phyloP scores from a whole-genome alignment of 352 stramenopile species.

The Phytopythium helicoides region DNA sequence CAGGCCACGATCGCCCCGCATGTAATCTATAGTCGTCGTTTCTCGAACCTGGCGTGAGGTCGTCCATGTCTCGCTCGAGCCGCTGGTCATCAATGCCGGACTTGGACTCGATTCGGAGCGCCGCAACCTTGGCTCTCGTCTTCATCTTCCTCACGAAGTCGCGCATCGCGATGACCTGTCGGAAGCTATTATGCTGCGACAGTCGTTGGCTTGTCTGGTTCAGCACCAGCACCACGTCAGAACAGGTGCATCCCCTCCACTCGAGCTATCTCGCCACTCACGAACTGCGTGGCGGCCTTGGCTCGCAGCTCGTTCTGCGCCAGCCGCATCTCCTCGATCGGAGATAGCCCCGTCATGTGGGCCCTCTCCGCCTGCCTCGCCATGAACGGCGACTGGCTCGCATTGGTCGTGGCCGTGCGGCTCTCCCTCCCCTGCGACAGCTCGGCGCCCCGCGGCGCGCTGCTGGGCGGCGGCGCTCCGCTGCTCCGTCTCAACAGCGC shows the following conservation, averaged over 20 bases:
- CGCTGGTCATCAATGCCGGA: slow-evolving; percentile 24
- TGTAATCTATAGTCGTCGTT: neutral
- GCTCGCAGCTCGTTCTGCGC: slow-evolving; percentile 78
- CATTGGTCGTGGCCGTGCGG: slow-evolving; percentile 11
- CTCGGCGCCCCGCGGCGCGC: neutral
- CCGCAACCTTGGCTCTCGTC: slow-evolving; percentile 46
- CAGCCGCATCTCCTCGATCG: slow-evolving; percentile 81
- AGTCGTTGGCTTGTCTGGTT: slow-evolving; percentile 28
- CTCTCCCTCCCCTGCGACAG: neutral
- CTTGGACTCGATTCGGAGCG: slow-evolving; percentile 27
- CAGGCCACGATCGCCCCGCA: neutral
- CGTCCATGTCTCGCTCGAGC: slow-evolving; percentile 65
- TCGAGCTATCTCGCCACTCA: slow-evolving; percentile 8
- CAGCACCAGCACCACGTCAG: neutral
- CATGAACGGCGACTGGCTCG: slow-evolving; percentile 67
- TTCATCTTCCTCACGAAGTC: slow-evolving; percentile 61
- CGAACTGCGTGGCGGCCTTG: slow-evolving; percentile 59
- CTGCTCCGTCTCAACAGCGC: slow-evolving; percentile 5
- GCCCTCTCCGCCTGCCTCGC: slow-evolving; percentile 62
- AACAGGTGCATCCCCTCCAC: neutral
- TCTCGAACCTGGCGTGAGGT: slow-evolving; percentile 69
- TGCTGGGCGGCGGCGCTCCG: neutral
- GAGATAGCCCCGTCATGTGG: slow-evolving; percentile 72
- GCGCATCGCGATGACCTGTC: slow-evolving; percentile 54
- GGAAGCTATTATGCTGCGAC: slow-evolving; percentile 39